phyloP scores from a whole-genome alignment of 129 eudicot genomes.

The Helianthus annuus region DNA sequence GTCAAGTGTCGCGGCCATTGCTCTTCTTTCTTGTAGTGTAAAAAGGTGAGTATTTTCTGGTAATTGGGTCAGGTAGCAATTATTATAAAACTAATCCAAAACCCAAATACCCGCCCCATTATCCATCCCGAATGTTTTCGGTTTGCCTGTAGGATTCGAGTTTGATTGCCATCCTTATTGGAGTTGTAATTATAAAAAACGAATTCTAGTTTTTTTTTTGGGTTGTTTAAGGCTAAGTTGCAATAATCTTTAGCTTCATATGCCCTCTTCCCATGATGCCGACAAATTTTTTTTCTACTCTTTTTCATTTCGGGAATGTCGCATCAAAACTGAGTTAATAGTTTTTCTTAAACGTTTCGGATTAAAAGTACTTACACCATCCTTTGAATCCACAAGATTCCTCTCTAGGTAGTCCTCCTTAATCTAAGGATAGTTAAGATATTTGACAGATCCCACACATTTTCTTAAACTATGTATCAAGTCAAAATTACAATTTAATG shows the following conservation, averaged over 20 bases:
- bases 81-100: too few species aligned
- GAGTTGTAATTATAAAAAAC: background rate
- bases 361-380: background rate
- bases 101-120: too few species aligned
- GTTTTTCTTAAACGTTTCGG: background rate
- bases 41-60: too few species aligned
- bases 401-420: background rate
- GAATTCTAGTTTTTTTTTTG: background rate
- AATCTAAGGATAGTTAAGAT: background rate
- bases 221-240: background rate
- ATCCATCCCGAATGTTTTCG: too few species aligned
- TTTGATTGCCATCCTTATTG: background rate
- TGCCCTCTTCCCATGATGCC: background rate
- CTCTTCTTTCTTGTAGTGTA: too few species aligned
- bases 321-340: background rate
- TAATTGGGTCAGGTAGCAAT: too few species aligned
- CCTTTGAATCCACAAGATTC: background rate
- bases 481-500: background rate
- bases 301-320: background rate
- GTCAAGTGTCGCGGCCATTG: too few species aligned
- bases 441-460: background rate
- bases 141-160: too few species aligned
- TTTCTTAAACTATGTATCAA: constrained; percentile 5
- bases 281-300: background rate
- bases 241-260: constrained; percentile 1